Evolutionary conservation across 2,329 filamentous ascomycete species (phyloP).

Genomic region (Clarireedia homoeocarpa): DNA sequence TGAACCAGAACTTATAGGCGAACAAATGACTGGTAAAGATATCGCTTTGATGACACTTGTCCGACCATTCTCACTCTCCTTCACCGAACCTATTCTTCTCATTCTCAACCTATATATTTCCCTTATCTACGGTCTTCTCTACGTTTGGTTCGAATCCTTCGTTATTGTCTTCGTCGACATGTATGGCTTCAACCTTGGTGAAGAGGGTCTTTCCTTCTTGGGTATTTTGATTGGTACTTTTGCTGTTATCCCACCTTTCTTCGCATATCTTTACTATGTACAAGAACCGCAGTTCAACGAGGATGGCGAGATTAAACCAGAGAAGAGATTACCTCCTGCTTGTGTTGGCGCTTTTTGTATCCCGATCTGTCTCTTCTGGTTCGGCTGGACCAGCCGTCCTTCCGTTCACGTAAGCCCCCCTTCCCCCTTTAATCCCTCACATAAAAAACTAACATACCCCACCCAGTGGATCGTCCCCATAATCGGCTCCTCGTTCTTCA

Average conservation of each 20-base stretch:
- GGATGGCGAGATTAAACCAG: conserved; percentile 42
- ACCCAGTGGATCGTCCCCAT: conserved; percentile 51
- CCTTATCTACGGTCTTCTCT: conserved; percentile 54
- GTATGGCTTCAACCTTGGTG: conserved; percentile 51
- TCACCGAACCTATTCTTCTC: conserved; percentile 53
- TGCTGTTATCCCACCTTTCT: conserved; percentile 40
- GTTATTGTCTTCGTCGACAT: conserved; percentile 48
- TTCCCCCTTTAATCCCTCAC: too few relatives aligned
- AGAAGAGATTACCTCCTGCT: conserved; percentile 46
- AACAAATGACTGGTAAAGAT: conserved; percentile 39
- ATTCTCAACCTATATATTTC: conserved; percentile 54
- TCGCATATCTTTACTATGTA: conserved; percentile 43
- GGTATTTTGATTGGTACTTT: conserved; percentile 44
- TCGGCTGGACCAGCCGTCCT: conserved; percentile 46
- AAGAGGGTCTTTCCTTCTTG: conserved; percentile 52
- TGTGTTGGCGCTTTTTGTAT: conserved; percentile 44
- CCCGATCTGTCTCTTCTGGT: conserved; percentile 47
- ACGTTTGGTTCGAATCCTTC: conserved; percentile 58
- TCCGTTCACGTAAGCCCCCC: conserved; percentile 14
- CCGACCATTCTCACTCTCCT: conserved; percentile 48
- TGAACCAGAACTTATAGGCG: conserved; percentile 54
- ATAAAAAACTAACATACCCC: neutral
- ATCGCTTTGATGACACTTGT: conserved; percentile 47
- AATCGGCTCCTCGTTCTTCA: conserved; percentile 39
- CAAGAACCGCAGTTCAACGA: conserved; percentile 39